Evolutionary conservation across 345 rosid genomes (phyloP).

Genomic region (Brassica cretica): DNA sequence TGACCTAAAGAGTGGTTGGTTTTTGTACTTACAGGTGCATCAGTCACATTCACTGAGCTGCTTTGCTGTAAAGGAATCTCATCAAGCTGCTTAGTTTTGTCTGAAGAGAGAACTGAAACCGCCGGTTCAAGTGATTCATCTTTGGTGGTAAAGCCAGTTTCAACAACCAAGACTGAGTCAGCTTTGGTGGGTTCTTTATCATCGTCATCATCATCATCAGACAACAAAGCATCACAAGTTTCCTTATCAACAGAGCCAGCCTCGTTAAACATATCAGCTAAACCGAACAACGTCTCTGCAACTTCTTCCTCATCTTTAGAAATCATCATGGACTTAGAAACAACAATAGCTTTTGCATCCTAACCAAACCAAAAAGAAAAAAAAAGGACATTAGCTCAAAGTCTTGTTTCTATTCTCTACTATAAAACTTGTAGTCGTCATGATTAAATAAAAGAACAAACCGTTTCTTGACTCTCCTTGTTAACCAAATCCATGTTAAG

Average conservation of each 20-base stretch:
- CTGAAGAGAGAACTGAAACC: slow-evolving; percentile 25
- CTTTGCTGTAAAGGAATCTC: slow-evolving; percentile 32
- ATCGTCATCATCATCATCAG: background rate
- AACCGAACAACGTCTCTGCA: slow-evolving; percentile 74
- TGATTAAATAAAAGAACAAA: slow-evolving; percentile 34
- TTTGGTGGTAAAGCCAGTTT: slow-evolving; percentile 30
- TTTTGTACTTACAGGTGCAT: slow-evolving; percentile 25
- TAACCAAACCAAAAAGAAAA: background rate
- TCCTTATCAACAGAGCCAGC: slow-evolving; percentile 30
- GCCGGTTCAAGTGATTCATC: slow-evolving; percentile 29
- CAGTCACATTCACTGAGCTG: slow-evolving; percentile 25
- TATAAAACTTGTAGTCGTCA: background rate
- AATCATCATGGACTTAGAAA: slow-evolving; percentile 52
- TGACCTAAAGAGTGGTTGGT: background rate
- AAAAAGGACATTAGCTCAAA: background rate
- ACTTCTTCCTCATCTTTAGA: slow-evolving; percentile 96
- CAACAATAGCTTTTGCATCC: slow-evolving; percentile 29
- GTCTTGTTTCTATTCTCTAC: background rate
- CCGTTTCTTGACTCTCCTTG: slow-evolving; percentile 52
- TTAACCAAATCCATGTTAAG: slow-evolving; percentile 42
- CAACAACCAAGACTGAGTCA: slow-evolving; percentile 36
- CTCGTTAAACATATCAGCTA: slow-evolving; percentile 74
- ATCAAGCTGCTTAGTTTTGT: slow-evolving; percentile 36
- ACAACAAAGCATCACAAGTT: slow-evolving; percentile 31
- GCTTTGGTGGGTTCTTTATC: slow-evolving; percentile 29